These are phyloP conservation scores for Neoboletus magnificus DNA, from an alignment of 768 basidiomycete species.

Conservation along the genomic window DNA sequence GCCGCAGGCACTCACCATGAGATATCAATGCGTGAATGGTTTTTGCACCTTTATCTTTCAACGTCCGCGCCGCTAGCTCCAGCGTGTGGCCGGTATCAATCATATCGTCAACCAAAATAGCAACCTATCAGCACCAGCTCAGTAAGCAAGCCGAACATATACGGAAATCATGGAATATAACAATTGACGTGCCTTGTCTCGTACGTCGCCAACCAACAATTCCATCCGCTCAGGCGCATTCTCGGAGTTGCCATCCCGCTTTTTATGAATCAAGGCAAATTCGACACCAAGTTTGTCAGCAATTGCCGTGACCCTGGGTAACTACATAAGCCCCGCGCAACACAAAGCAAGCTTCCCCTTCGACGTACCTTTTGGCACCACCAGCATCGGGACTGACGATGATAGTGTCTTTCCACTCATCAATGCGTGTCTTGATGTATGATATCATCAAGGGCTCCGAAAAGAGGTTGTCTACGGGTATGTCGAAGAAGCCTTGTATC, in stretches of 20 bases:
- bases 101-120: constrained; percentile 98
- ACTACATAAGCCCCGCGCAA: constrained; percentile 1
- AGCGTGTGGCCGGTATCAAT: constrained; percentile 94
- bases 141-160: constrained; percentile 7
- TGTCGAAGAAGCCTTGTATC: constrained; percentile 98
- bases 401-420: constrained; percentile 82
- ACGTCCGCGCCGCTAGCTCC: constrained; percentile 75
- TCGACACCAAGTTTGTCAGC: constrained; percentile 95
- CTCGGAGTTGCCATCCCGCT: constrained; percentile 66
- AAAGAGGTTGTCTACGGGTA: constrained; percentile 96
- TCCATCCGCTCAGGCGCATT: constrained; percentile 82
- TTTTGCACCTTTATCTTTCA: constrained; percentile 86
- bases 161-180: neutral
- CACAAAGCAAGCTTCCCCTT: neutral
- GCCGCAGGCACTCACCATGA: constrained; percentile 58
- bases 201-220: constrained; percentile 91
- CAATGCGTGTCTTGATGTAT: constrained; percentile 85
- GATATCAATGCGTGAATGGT: constrained; percentile 86
- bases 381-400: constrained; percentile 98
- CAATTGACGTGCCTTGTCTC: constrained; percentile 61
- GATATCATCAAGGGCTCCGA: constrained; percentile 94
- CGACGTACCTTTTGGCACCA: constrained; percentile 90
- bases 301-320: constrained; percentile 78
- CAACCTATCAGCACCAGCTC: constrained; percentile 49
- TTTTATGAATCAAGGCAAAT: constrained; percentile 93